phyloP scores from a whole-genome alignment of 495 filamentous ascomycete genomes.

The Cetradonia linearis region DNA sequence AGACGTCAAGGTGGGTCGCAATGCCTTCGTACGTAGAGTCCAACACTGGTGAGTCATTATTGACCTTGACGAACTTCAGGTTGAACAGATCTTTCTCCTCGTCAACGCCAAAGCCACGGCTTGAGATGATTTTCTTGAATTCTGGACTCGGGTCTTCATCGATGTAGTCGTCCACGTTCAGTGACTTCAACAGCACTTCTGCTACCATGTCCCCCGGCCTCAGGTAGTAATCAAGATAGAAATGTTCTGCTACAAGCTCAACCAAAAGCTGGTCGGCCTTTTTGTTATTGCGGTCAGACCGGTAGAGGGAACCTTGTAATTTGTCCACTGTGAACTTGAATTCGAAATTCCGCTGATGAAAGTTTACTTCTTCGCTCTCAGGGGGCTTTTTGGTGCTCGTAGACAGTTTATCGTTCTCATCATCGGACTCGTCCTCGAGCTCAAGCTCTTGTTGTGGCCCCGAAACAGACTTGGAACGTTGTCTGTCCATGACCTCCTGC shows the following conservation, averaged over 20 bases:
- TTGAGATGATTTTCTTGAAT: conserved; percentile 92
- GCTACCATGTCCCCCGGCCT: conserved; percentile 85
- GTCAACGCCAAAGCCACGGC: conserved; percentile 62
- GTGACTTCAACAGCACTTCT: conserved; percentile 71
- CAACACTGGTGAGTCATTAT: conserved; percentile 85
- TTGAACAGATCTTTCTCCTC: conserved; percentile 73
- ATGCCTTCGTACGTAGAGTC: conserved; percentile 83
- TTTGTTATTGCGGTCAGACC: conserved; percentile 68
- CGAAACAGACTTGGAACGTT: conserved; percentile 51
- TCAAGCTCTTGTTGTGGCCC: conserved; percentile 65
- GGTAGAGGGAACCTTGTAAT: conserved; percentile 82
- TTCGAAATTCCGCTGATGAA: conserved; percentile 83
- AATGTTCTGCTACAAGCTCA: conserved; percentile 82
- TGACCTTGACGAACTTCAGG: conserved; percentile 81
- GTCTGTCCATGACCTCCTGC: conserved; percentile 35
- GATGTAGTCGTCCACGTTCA: conserved; percentile 92
- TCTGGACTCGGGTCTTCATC: conserved; percentile 80
- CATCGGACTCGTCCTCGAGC: conserved; percentile 65
- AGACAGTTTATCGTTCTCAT: conserved; percentile 44
- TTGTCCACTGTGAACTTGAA: conserved; percentile 92
- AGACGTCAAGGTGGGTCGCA: conserved; percentile 82
- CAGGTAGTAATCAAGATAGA: conserved; percentile 76
- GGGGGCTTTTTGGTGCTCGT: conserved; percentile 52
- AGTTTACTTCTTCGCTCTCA: conserved; percentile 50
- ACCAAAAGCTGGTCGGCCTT: conserved; percentile 74